phyloP scores from a whole-genome alignment of 1,284 basidiomycete genomes.

The Marasmius tenuissimus region DNA sequence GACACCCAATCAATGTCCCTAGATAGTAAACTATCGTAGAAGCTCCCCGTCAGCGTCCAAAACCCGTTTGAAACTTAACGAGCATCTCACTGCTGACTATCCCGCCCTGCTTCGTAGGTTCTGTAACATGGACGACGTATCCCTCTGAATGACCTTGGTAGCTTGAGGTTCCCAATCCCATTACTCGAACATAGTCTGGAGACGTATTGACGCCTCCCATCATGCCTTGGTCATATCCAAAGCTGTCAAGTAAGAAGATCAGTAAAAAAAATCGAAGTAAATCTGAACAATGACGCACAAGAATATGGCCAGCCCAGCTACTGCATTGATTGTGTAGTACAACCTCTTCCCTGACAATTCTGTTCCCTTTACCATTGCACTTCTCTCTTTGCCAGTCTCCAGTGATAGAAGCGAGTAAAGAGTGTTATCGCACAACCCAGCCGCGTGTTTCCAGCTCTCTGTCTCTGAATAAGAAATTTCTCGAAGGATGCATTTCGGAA shows the following conservation, averaged over 20 bases:
- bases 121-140: slow-evolving; percentile 47
- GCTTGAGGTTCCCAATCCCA: slow-evolving; percentile 41
- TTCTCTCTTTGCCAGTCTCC: not conserved
- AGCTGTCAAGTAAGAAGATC: slow-evolving; percentile 27
- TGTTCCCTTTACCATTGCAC: not conserved
- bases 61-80: not conserved
- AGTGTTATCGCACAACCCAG: no score
- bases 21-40: slow-evolving; percentile 39
- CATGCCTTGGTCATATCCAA: slow-evolving; percentile 58
- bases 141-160: slow-evolving; percentile 44
- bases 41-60: not conserved
- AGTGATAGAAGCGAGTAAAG: not conserved
- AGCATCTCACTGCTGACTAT: slow-evolving; percentile 41
- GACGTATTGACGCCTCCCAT: slow-evolving; percentile 57
- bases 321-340: slow-evolving; percentile 32
- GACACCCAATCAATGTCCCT: slow-evolving; percentile 48
- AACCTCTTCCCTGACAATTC: slow-evolving; percentile 8
- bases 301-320: slow-evolving; percentile 48
- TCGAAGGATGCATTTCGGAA: no score
- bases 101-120: slow-evolving; percentile 51
- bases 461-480: no score
- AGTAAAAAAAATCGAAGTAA: not conserved
- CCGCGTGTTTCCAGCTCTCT: no score
- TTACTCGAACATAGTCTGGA: slow-evolving; percentile 45
- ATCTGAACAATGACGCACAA: slow-evolving; percentile 33